phyloP scores from a whole-genome alignment of 2,329 filamentous ascomycete genomes.

The Gremmenia infestans region DNA sequence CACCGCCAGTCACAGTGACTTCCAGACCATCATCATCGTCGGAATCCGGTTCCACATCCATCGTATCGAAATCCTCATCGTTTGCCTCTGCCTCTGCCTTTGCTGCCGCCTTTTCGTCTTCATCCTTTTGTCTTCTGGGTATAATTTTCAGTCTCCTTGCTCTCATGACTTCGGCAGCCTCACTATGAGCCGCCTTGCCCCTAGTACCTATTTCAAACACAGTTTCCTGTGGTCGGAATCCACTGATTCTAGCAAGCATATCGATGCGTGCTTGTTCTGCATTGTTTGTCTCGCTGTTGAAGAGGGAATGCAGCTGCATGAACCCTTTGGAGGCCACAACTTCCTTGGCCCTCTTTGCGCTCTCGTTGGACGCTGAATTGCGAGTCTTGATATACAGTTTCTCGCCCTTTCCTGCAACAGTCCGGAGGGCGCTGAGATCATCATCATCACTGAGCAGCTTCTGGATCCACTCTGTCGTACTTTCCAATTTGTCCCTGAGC shows the following conservation, averaged over 20 bases:
- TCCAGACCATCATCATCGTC: conserved; percentile 36
- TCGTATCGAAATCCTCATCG: conserved; percentile 23
- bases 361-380: conserved; percentile 84
- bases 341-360: conserved; percentile 80
- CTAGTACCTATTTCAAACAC: conserved; percentile 90
- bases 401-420: conserved; percentile 81
- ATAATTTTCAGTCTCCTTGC: conserved; percentile 65
- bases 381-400: conserved; percentile 87
- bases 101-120: conserved; percentile 37
- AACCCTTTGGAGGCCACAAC: conserved; percentile 66
- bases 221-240: conserved; percentile 85
- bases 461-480: conserved; percentile 75
- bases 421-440: conserved; percentile 66
- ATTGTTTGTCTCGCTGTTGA: conserved; percentile 62
- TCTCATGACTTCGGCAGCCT: conserved; percentile 72
- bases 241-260: conserved; percentile 84
- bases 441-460: conserved; percentile 70
- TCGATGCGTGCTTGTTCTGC: conserved; percentile 69
- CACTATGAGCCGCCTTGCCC: conserved; percentile 55
- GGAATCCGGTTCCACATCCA: conserved; percentile 23
- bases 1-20: conserved; percentile 30
- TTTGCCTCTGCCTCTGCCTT: conserved; percentile 25
- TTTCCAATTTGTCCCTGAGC: conserved; percentile 66
- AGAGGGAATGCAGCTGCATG: conserved; percentile 73
- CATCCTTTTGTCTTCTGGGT: conserved; percentile 41